Base-by-base conservation (phyloP, 495 filamentous ascomycete genomes). In the Wilcoxina mikolae region DNA sequence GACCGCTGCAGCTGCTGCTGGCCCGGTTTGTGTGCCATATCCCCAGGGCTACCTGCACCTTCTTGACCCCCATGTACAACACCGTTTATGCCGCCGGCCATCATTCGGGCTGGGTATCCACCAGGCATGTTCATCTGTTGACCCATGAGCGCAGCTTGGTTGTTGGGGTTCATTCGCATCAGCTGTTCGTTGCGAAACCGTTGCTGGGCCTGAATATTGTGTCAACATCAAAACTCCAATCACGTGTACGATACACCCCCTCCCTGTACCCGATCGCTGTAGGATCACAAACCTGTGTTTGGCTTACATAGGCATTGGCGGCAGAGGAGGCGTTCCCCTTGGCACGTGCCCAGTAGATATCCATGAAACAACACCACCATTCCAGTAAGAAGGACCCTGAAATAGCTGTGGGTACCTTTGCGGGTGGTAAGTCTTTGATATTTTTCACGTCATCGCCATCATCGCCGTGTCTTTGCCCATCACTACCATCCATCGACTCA, bases 351-450 rank as follows among this genome's bases (percentile, higher is more conserved):
- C 76, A 77, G 62, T 82, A 93, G 63, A 96, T 86, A 58, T 96
- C 91, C 88, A 86, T 96, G 68, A 98, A 98, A 29, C 94, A 73
- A 65, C 79, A 84, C 69, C 93, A 98, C 91, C 91, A 98, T 56
- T 95, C 90, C 45, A 84, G 78, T 11, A 98, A 73, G 61, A 96
- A 95, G 24, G 83, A 85, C 15, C 79, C 82, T 17, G 86, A 79
- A 9, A 74, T 71, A 59, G 79, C 73, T 25, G 68, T 75, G 11
- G 80, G 77, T 2, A 88, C 70, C 45, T 76, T 79, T 9, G 89
- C 82, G 0, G 74, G 74, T 7, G 90, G 90, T 7, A 96, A 74
- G 63, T 93, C 90, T 51, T 74, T 73, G 15, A 35, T 43, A 39
- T 58, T 65, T 24, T 47, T 57, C 2, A 43, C 56, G 10, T 66